Base-by-base conservation (phyloP, 306 rosid species). In the Rosa rugosa region DNA sequence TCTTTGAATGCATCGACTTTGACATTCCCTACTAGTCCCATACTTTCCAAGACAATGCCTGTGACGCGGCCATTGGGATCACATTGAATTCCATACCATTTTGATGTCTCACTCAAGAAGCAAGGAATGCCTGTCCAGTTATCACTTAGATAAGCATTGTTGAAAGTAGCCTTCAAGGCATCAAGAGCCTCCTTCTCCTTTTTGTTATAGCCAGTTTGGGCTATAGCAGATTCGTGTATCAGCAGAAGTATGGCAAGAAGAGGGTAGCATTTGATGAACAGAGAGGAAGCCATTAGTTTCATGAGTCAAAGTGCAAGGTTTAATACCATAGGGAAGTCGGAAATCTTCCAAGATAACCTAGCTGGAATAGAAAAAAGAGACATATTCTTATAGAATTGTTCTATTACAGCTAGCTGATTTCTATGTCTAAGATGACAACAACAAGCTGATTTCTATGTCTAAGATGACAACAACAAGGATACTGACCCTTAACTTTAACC, bases 61-160 rank as follows among this genome's bases (percentile, higher is more conserved):
- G 76, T 49, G 60, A 90, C 82, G 16, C 31, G 81, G 18, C 89
- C 90, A 2, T 34, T 31, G 49, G 51, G 4, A 16, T 27, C 27
- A 59, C 94, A 90, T 51, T 25, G 88, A 74, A 90, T 60, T 36
- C 92, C 94, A 12, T 45, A 66, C 94, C 89, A 90, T 4, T 31
- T 72, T 4, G 94, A 73, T 8, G 75, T 42, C 31, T 40, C 46
- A 56, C 9, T 47, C 31, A 1, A 11, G 80, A 56, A 22, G 84
- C 90, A 90, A 41, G 76, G 88, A 68, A 42, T 13, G 34, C 87
- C 89, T 11, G 46, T 67, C 91, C 94, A 90, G 49, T 67, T 85
- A 0, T 8, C 4, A 36, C 83, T 82, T n/a, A 86, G 81, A 27
- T 80, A 83, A 31, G 83, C 34, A 77, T 83, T 11, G 57, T 83